Evolutionary conservation across 148 eudicot genomes (phyloP), one percentile per base, ranked within the genome.

Genomic region (Pouteria glomerata): DNA sequence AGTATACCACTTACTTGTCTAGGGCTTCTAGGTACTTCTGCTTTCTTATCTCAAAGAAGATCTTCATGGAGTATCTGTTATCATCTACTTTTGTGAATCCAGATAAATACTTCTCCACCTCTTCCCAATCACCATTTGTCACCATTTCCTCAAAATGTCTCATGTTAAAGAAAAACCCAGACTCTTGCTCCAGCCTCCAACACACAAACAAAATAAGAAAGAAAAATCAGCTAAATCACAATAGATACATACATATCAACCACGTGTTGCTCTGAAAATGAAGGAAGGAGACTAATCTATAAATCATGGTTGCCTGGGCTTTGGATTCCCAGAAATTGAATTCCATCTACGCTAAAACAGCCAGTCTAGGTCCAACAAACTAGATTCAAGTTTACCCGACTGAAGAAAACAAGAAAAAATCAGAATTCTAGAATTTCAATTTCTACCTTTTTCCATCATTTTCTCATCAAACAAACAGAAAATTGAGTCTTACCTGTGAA

Each of bases 51-150:
- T 96, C 99, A 70, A 96, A 96, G 80, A 88, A 96, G 42, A 96
- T 88, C 82, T 96, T 96, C 99, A 88, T 96, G 4, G 99, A 96
- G 82, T 90, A 88, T 73, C 96, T 77, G 68, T 96, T 96, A 74
- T 96, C 99, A 69, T 96, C 99, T 68, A 96, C 94, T 78, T 96
- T 96, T 8, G 99, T 96, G 76, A 96, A 96, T 65, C 97, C 99
- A 35, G 89, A 82, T 62, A 96, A 76, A 69, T 96, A 96, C 80
- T 90, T 93, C 73, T 92, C 99, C 15, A 88, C 94, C 71, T 88
- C 94, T 57, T 96, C 99, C 99, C 97, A 96, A 41, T 88, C 90
- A n/a, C 99, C 99, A 66, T 83, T 85, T 62, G 84, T 86, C 71
- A 90, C 97, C 82, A 88, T 73, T 58, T 96, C 96, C 77, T 96